Conservation (phyloP, 352 stramenopile species). For the Globisporangium uncinulatum region DNA sequence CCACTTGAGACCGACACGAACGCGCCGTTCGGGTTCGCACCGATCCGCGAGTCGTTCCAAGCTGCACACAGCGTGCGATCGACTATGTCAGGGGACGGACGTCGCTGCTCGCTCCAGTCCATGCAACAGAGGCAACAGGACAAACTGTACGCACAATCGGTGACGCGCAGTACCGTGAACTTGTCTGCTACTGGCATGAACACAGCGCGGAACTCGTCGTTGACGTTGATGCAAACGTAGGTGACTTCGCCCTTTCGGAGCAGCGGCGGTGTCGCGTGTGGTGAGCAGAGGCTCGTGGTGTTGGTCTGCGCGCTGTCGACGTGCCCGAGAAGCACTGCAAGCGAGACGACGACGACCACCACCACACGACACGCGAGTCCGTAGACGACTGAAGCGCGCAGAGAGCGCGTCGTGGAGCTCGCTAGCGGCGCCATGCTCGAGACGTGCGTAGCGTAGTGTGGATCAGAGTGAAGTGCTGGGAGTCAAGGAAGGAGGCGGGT, state of each 20-base stretch:
- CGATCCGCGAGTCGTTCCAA: conserved; percentile 65
- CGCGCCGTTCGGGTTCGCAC: conserved; percentile 31
- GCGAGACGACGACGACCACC: not conserved
- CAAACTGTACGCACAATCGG: conserved; percentile 44
- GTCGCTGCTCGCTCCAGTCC: too few species aligned
- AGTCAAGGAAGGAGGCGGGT: too few species aligned
- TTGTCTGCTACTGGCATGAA: conserved; percentile 74
- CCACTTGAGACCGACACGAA: conserved; percentile 71
- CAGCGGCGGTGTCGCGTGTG: conserved; percentile 32
- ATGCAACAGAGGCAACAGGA: not conserved
- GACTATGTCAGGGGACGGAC: too few species aligned
- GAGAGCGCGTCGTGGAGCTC: too few species aligned
- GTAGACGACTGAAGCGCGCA: too few species aligned
- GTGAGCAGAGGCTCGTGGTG: conserved; percentile 58
- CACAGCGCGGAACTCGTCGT: conserved; percentile 62
- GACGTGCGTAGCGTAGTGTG: too few species aligned
- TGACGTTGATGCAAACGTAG: conserved; percentile 78
- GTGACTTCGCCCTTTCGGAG: conserved; percentile 56
- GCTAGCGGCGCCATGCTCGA: too few species aligned
- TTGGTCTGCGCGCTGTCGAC: conserved; percentile 34
- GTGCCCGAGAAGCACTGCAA: not conserved
- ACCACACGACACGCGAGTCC: not conserved
- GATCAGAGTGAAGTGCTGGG: too few species aligned
- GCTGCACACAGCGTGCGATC: conserved; percentile 20
- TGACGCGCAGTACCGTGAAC: conserved; percentile 71